Conservation (phyloP, 73 alveolate genomes). For the Tetrahymena malaccensis region DNA sequence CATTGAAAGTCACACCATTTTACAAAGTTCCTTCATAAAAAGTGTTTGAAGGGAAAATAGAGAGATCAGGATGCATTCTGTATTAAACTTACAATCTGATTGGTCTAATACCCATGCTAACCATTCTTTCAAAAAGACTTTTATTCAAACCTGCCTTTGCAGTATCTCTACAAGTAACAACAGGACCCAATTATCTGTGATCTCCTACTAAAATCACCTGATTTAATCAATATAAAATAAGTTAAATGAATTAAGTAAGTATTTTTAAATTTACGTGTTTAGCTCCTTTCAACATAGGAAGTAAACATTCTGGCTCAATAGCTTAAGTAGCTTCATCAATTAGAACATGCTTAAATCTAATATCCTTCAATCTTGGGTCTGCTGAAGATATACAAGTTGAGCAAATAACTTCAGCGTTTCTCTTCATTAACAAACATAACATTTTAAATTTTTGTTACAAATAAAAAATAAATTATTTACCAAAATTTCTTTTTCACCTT, state of each 20-base stretch:
- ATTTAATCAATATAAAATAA: background rate
- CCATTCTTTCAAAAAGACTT: constrained; percentile 96
- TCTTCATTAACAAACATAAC: background rate
- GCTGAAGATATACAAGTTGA: constrained; percentile 48
- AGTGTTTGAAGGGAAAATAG: constrained; percentile 95
- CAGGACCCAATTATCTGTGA: constrained; percentile 99
- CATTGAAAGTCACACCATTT: constrained; percentile 86
- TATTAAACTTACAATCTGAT: constrained; percentile 94
- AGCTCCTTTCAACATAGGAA: constrained; percentile 96
- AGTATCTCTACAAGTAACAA: constrained; percentile 97
- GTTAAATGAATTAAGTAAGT: background rate
- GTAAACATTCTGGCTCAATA: constrained; percentile 95
- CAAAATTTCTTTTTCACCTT: constrained; percentile 34
- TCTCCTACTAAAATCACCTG: constrained; percentile 93
- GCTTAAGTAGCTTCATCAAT: constrained; percentile 96
- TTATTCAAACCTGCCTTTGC: constrained; percentile 97
- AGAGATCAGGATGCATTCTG: constrained; percentile 99
- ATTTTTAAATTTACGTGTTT: constrained; percentile 59
- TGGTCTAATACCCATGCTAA: constrained; percentile 87
- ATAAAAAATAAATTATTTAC: background rate
- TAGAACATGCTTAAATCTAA: constrained; percentile 42
- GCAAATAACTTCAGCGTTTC: constrained; percentile 35
- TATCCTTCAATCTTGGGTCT: constrained; percentile 23
- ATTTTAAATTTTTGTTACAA: no score
- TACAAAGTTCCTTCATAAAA: constrained; percentile 97